Base-by-base conservation (phyloP, 306 rosid species). In the Mimosa pudica region DNA sequence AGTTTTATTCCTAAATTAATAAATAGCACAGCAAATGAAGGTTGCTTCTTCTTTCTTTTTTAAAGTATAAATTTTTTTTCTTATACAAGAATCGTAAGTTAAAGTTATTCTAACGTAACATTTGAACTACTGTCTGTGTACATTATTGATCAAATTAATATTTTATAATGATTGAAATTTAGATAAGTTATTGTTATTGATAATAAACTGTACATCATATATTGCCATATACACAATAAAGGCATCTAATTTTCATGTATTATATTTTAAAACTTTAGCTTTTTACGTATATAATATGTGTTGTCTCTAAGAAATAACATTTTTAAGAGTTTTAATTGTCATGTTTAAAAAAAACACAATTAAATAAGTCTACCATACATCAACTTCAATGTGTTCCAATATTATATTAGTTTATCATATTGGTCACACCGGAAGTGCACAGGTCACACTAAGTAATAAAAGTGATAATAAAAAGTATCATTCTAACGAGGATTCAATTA, bases 1-100 rank as follows among this genome's bases (percentile, higher is more conserved):
- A 2, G 45, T 64, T 64, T 6, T 64, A 14, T 13, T 6, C 46
- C 68, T 9, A 32, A 62, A 62, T 62, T 32, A 66, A 42, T 36
- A 38, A 66, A 66, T 24, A 66, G 71, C 48, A 66, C 48, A 57
- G 30, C 48, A 38, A 66, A 66, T 66, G 71, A 66, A 16, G 48
- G 71, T 66, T 38, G 47, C 71, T 14, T 66, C 48, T 66, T 16
- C 49, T 66, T 66, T 66, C 48, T 36, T 9, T 36, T 30, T 14
- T 14, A 17, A 66, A 16, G 48, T 13, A 16, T 38, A 16, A 17
- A 66, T 6, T 6, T 33, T 24, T 24, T 13, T 5, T 12, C 44
- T 6, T 32, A 35, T 16, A 38, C 8, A 66, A 4, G 48, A 38
- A 66, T 38, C 48, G 48, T 38, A 66, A 38, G 20, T 33, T 35